Conservation (phyloP, 805 yeast genomes). For the Clavispora phyllophila region DNA sequence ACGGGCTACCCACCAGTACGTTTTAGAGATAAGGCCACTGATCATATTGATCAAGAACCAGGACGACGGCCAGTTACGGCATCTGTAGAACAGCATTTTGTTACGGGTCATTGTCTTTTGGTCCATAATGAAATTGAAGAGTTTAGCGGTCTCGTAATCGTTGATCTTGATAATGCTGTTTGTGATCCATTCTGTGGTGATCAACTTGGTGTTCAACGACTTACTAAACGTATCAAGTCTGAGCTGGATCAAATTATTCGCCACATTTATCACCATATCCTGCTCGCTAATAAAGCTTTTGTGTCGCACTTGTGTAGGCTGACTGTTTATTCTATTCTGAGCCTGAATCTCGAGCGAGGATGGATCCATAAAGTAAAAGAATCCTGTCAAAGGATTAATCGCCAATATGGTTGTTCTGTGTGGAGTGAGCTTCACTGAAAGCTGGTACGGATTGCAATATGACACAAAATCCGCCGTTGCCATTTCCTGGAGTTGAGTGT, state of each 20-base stretch:
- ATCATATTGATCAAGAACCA: constrained; percentile 48
- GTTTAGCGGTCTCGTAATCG: constrained; percentile 41
- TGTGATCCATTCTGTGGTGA: constrained; percentile 66
- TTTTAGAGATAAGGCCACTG: constrained; percentile 30
- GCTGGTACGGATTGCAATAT: constrained; percentile 28
- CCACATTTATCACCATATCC: constrained; percentile 28
- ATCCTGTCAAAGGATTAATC: constrained; percentile 37
- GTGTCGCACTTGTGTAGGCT: constrained; percentile 12
- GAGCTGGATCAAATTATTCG: constrained; percentile 37
- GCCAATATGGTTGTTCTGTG: constrained; percentile 30
- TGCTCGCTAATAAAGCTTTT: constrained; percentile 24
- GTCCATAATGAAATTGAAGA: constrained; percentile 29
- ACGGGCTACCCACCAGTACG: constrained; percentile 51
- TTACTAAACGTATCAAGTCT: constrained; percentile 44
- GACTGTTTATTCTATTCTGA: constrained; percentile 28
- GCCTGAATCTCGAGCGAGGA: constrained; percentile 29
- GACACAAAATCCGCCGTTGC: constrained; percentile 13
- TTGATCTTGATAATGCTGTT: constrained; percentile 49
- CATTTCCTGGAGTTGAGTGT: constrained; percentile 9
- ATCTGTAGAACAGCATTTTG: constrained; percentile 37
- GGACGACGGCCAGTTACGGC: constrained; percentile 52
- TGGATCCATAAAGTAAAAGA: constrained; percentile 37
- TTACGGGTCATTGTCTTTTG: constrained; percentile 15
- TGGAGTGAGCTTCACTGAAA: constrained; percentile 28
- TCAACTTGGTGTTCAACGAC: constrained; percentile 52